A percentile compares a stretch with the other conserved stretches of the same genome.
phyloP scores from a whole-genome alignment of 495 filamentous ascomycete genomes.

The Xylaria cubensis region DNA sequence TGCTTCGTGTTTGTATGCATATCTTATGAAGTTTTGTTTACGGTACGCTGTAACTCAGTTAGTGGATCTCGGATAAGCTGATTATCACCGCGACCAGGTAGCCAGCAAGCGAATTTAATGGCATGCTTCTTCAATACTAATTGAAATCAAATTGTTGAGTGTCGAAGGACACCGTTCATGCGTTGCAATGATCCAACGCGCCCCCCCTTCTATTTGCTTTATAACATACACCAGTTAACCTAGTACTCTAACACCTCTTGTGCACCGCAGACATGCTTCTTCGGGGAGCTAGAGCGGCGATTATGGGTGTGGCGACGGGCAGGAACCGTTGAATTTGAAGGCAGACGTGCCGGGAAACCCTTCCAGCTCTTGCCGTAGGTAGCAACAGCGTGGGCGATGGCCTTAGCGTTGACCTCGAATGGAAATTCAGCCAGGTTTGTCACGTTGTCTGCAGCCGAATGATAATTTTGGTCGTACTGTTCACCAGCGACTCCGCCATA shows the following conservation, averaged over 20 bases:
- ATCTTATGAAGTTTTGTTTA: neutral
- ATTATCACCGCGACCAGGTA: neutral
- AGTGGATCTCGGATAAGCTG: neutral
- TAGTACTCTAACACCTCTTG: conserved; percentile 9
- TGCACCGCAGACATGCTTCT: conserved; percentile 1
- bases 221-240: neutral
- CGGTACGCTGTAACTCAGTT: neutral
- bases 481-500: conserved; percentile 69
- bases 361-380: conserved; percentile 62
- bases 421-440: conserved; percentile 65
- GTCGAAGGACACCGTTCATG: neutral
- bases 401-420: conserved; percentile 66
- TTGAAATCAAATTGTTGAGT: neutral
- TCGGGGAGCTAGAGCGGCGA: neutral
- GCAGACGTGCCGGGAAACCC: conserved; percentile 38
- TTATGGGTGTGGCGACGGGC: conserved; percentile 1
- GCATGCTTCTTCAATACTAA: neutral
- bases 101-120: neutral
- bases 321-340: neutral
- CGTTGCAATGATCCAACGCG: neutral
- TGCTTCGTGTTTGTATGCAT: neutral
- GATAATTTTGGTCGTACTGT: conserved; percentile 69
- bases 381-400: conserved; percentile 68
- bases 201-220: neutral
- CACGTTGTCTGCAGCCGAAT: conserved; percentile 62